A percentile compares a stretch with the other conserved stretches of the same genome.
Conservation (phyloP, 495 filamentous ascomycete genomes). For the Lasiosphaeris hirsuta region DNA sequence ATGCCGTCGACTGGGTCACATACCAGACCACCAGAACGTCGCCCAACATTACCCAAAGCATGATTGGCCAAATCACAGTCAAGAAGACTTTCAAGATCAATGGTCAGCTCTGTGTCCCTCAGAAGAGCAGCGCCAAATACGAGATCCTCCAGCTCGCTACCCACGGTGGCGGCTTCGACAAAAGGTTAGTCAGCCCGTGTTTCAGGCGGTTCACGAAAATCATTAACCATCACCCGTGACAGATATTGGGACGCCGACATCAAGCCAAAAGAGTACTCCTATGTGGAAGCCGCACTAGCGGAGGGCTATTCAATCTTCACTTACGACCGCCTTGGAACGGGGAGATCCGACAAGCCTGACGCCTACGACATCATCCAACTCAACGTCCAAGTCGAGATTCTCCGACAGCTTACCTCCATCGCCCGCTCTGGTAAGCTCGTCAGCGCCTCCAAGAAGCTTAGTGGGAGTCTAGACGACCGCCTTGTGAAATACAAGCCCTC, state of each 20-base stretch:
- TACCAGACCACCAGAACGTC: conserved; percentile 15
- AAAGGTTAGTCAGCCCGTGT: conserved; percentile 15
- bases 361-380: conserved; percentile 35
- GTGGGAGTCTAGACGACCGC: conserved; percentile 2
- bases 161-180: conserved; percentile 57
- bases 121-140: conserved; percentile 20
- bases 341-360: conserved; percentile 35
- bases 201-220: not conserved
- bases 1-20: conserved; percentile 28
- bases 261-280: conserved; percentile 47
- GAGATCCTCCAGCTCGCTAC: conserved; percentile 51
- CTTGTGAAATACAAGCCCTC: conserved; percentile 21
- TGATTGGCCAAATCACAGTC: conserved; percentile 31
- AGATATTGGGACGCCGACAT: conserved; percentile 35
- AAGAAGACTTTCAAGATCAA: conserved; percentile 38
- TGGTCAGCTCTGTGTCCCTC: conserved; percentile 40
- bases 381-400: conserved; percentile 37
- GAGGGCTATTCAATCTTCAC: conserved; percentile 39
- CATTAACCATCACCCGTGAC: conserved; percentile 14
- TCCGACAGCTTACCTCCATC: conserved; percentile 30
- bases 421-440: conserved; percentile 24
- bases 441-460: not conserved
- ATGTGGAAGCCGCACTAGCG: conserved; percentile 32
- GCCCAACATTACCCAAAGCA: not conserved
- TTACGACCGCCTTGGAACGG: conserved; percentile 43